Conservation (phyloP, 257 asterid genomes). For the Catharanthus roseus region DNA sequence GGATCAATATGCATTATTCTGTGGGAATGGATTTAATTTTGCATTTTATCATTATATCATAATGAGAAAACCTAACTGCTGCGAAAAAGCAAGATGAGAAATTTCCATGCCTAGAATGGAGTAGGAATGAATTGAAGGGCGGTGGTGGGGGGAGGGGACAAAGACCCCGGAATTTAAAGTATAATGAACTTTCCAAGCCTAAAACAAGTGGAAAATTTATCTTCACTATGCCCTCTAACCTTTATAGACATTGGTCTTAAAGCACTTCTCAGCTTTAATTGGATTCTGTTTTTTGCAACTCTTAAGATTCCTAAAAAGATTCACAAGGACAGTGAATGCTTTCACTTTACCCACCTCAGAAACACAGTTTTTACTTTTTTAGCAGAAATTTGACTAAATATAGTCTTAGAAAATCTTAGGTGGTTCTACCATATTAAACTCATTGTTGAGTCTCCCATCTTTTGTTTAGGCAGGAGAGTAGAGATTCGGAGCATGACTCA, state of each 20-base stretch:
- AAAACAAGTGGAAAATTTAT: not conserved
- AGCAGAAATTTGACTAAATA: not conserved
- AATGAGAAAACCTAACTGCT: constrained; percentile 3
- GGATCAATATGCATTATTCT: not conserved
- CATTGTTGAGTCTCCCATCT: not conserved
- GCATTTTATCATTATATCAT: not conserved
- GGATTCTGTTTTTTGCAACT: not conserved
- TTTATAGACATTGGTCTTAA: not conserved
- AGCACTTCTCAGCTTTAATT: not conserved
- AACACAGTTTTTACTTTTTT: not conserved
- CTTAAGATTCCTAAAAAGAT: not conserved
- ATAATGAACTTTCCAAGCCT: not conserved
- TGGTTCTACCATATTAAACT: not conserved
- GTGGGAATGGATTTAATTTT: not conserved
- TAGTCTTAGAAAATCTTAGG: not conserved
- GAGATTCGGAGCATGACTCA: constrained; percentile 60
- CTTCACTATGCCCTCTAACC: not conserved
- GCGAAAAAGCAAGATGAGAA: too few relatives aligned
- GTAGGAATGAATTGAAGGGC: too few relatives aligned
- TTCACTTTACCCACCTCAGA: not conserved
- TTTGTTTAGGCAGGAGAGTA: constrained; percentile 65
- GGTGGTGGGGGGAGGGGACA: too few relatives aligned
- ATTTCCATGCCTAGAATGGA: too few relatives aligned
- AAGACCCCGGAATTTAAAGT: too few relatives aligned
- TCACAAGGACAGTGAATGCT: not conserved